Evolutionary conservation across 768 basidiomycete species (phyloP).

Genomic region (Kwoniella dejecticola): DNA sequence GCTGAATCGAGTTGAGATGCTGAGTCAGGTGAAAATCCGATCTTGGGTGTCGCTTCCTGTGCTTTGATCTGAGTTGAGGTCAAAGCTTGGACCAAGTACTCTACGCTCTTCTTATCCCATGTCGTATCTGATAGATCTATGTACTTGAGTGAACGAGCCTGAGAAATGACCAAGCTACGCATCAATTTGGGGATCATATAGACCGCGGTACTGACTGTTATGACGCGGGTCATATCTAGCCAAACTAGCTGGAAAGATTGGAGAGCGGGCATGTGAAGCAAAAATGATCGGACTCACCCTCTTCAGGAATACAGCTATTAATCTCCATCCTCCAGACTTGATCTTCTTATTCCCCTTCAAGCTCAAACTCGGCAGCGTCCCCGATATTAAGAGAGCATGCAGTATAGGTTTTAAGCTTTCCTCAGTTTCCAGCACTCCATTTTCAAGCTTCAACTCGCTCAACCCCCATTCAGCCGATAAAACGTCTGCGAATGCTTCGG

Average conservation of each 20-base stretch:
- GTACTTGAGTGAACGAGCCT: slow-evolving; percentile 79
- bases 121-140: slow-evolving; percentile 85
- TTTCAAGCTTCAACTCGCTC: slow-evolving; percentile 77
- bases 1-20: not conserved
- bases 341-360: slow-evolving; percentile 83
- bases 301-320: slow-evolving; percentile 76
- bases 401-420: slow-evolving; percentile 80
- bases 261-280: too few relatives aligned
- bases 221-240: too few relatives aligned
- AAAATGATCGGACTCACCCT: slow-evolving; percentile 68
- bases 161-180: not conserved
- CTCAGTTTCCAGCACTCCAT: slow-evolving; percentile 82
- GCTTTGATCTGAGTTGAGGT: slow-evolving; percentile 50
- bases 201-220: too few relatives aligned
- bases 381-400: slow-evolving; percentile 83
- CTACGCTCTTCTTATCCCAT: slow-evolving; percentile 80
- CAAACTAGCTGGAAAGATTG: too few relatives aligned
- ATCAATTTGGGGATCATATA: not conserved
- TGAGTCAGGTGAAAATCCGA: not conserved
- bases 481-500: slow-evolving; percentile 84
- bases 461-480: slow-evolving; percentile 92
- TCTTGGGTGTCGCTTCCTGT: slow-evolving; percentile 2
- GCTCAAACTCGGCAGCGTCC: slow-evolving; percentile 76
- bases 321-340: slow-evolving; percentile 72
- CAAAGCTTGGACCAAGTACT: slow-evolving; percentile 75